Base-by-base conservation (phyloP, 2,329 filamentous ascomycete species). In the Alternaria infectoria region DNA sequence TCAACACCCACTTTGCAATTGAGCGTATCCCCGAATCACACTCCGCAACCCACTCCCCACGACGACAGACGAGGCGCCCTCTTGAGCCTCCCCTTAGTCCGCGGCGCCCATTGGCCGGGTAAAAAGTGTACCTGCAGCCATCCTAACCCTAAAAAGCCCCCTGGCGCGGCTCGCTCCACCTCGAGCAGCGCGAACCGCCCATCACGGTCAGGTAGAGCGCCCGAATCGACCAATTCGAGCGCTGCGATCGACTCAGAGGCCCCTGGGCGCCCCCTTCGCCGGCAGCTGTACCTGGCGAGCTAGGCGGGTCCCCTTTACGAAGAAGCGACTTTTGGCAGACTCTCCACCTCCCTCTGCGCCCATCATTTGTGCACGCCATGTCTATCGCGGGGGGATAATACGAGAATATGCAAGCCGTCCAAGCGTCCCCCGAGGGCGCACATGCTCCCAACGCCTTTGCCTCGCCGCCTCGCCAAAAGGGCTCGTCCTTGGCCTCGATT, bases 401-500 rank as follows among this genome's bases (percentile, higher is more conserved):
- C 62, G 62, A 68, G 66, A 76, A 71, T 74, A 79, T 79, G 76
- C 75, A 78, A 68, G 67, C 71, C 62, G 65, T 69, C 69, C 68
- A 72, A 76, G 69, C 69, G 64, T 68, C 70, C 58, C 40, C 54
- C 51, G 69, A 69, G 62, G 74, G 61, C 62, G 60, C 68, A 67
- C 46, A 45, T 26, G 66, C 69, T 74, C 61, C 69, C 61, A 59
- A 60, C 55, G 57, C 60, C 57, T 40, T 40, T 17, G 63, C 66
- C 56, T 73, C 72, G 55, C 73, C 71, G 66, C 72, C 74, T 59
- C 74, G 72, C 62, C 68, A 70, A 60, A 80, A 77, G 64, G 68
- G 73, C 56, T 69, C 79, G 54, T 77, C 78, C 44, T 74, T 82
- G 59, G 74, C 81, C 40, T 78, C 77, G 56, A 79, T 83, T 67